Base-by-base conservation (phyloP, 2,329 filamentous ascomycete genomes). In the Stachybotrys elegans region DNA sequence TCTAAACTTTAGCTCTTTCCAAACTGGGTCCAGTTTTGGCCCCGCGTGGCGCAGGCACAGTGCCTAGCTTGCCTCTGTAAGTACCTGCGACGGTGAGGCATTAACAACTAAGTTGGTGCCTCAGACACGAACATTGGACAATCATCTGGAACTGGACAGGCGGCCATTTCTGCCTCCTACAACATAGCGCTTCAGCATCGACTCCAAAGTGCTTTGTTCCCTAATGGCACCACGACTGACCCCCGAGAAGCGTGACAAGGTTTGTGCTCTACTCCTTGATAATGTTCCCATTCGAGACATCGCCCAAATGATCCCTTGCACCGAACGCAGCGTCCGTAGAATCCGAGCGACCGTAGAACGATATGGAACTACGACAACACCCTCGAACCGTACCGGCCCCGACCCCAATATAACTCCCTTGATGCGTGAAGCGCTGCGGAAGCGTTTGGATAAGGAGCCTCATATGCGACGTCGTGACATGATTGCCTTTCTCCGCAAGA, bases 221-320 rank as follows among this genome's bases (percentile, higher is more conserved):
- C 31, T 35, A 35, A 35, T 35, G 31, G n/a, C 31, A 13, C 31
- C 31, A 35, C 31, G n/a, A 35, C n/a, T 35, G n/a, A 35, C 31
- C 31, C 31, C 31, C 31, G n/a, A 35, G 31, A 35, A 35, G 31
- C 31, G 31, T 35, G 31, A 35, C n/a, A 35, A 35, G 31, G 31
- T 16, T 35, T 35, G 19, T 35, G 31, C 31, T 35, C 31, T 35
- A 16, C 31, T 35, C 31, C 31, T 35, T 16, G 31, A 35, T 35
- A 17, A 16, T 35, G 31, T 35, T 35, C 31, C 31, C 31, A 35
- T 35, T 16, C 14, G n/a, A 35, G 31, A 35, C n/a, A 9, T 35
- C n/a, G 31, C 31, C 31, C 31, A 40, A 40, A 12, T 16, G 11
- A 14, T 25, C 17, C 22, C 22, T 16, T 22, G 20, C 19, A 22